Percentiles rank a stretch among this genome's conserved stretches.
Conservation (phyloP, 345 rosid genomes). For the Passiflora organensis region DNA sequence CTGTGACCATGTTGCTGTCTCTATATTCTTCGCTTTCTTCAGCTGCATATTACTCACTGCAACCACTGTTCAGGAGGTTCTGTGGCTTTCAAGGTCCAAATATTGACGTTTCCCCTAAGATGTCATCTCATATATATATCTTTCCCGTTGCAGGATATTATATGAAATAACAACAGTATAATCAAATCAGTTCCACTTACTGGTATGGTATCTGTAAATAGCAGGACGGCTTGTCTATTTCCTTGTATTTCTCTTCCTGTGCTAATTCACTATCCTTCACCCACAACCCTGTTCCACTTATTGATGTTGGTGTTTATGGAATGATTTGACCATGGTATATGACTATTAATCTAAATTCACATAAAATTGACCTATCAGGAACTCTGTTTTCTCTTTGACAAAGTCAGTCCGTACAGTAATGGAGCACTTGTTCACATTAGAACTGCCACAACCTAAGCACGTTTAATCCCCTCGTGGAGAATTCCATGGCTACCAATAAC, state of each 20-base stretch:
- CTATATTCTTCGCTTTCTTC: constrained; percentile 65
- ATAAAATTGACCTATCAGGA: too few species aligned
- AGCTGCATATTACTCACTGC: constrained; percentile 47
- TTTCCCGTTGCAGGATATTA: background rate
- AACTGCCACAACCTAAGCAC: constrained; percentile 4
- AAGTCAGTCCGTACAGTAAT: background rate
- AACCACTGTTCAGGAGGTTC: constrained; percentile 50
- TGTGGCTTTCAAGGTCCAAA: constrained; percentile 44
- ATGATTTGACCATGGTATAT: too few species aligned
- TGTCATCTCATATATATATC: background rate
- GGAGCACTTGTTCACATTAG: background rate
- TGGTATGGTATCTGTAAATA: too few species aligned
- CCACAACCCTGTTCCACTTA: too few species aligned
- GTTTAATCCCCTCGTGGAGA: background rate
- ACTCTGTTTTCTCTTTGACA: too few species aligned
- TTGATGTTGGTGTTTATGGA: too few species aligned
- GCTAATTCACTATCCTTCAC: too few species aligned
- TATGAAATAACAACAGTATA: too few species aligned
- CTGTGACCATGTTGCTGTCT: constrained; percentile 66
- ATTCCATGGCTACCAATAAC: constrained; percentile 3
- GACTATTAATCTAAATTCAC: too few species aligned
- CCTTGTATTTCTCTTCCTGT: too few species aligned
- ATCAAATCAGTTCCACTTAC: too few species aligned
- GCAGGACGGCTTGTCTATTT: too few species aligned
- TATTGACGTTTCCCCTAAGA: constrained; percentile 11